Base-by-base conservation (phyloP, 164 flowering plant genomes). In the Aristolochia contorta region DNA sequence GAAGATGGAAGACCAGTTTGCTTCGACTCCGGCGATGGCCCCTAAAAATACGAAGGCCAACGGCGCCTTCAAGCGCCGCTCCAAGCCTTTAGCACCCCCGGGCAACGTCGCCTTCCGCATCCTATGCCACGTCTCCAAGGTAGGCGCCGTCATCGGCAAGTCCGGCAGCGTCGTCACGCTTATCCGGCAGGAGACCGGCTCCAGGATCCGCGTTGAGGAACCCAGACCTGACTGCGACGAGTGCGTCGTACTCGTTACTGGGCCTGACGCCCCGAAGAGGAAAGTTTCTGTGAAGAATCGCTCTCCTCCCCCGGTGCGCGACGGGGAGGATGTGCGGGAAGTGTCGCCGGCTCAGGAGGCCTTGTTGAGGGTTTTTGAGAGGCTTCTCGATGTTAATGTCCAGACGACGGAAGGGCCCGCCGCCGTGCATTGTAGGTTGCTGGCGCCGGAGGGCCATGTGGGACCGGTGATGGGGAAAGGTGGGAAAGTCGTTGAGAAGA, bases 71-170 rank as follows among this genome's bases (percentile, higher is more conserved):
- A 66, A 61, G 58, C 63, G 76, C 64, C 82, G 84, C 45, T 58
- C 72, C 52, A 74, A 66, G 63, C 67, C 61, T n/a, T 72, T 69
- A 4, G 14, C 51, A 79, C 20, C 74, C 84, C 58, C 73, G 0
- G 85, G 91, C 3, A 79, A 81, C 66, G 80, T 65, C 1, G 58
- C 79, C 15, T 77, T 89, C 70, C 87, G 93, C 16, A 65, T 92
- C 19, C 85, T 92, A 60, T 85, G 91, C 81, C 89, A 77, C 65
- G 69, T 67, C 10, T 75, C 96, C 4, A 80, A 78, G 37, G 65
- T 84, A 58, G 93, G 95, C 55, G 86, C 83, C 48, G 75, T 92
- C 54, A 92, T 92, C 47, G 98, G 98, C 0, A 89, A 82, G 70
- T 76, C 91, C 30, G 98, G 98, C 47, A 23, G 60, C 33, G 54